Base-by-base conservation (phyloP, 441 rosid genomes). In the Syzygium malaccense region DNA sequence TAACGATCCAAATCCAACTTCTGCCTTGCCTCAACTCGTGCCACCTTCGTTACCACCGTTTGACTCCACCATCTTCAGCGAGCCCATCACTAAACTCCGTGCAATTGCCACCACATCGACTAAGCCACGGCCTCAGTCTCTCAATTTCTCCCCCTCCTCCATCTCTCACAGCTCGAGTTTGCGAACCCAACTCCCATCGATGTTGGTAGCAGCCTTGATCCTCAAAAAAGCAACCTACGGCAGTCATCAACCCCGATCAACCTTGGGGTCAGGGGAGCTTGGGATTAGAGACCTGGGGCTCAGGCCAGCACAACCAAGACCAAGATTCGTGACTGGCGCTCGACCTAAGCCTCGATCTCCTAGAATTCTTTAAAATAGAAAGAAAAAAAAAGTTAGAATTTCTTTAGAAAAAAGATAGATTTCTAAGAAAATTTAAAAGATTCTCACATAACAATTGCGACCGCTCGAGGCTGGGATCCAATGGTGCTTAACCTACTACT, bases 41-140 rank as follows among this genome's bases (percentile, higher is more conserved):
- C 41, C 68, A 28, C 32, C 68, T 28, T 0, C 0, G 2, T 18
- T 60, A 6, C 68, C 18, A 28, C 32, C n/a, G 2, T n/a, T 37
- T 0, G 9, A 37, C n/a, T 71, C 18, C 10, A 2, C 17, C 11
- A 75, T 20, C 4, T 23, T 12, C 0, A 0, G 15, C 0, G 7
- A 71, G 7, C 7, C 48, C 15, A 20, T 71, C 80, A 71, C 15
- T 12, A 20, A 8, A 37, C 49, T 37, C 1, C 28, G 3, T 3
- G 14, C 62, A 6, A 57, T 57, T 4, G 7, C 32, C 66, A 28
- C 15, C 15, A 14, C 18, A 60, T 60, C 2, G 32, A 60, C 32
- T 0, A 28, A 60, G 66, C 49, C 28, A 41, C 7, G 5, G 1
- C 83, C n/a, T 23, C 51, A 3, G 23, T 37, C 83, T 37, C 25